Percentiles rank a stretch among this genome's conserved stretches.
phyloP scores from a whole-genome alignment of 2,329 filamentous ascomycete genomes.

The Ascochyta viciae-villosae region DNA sequence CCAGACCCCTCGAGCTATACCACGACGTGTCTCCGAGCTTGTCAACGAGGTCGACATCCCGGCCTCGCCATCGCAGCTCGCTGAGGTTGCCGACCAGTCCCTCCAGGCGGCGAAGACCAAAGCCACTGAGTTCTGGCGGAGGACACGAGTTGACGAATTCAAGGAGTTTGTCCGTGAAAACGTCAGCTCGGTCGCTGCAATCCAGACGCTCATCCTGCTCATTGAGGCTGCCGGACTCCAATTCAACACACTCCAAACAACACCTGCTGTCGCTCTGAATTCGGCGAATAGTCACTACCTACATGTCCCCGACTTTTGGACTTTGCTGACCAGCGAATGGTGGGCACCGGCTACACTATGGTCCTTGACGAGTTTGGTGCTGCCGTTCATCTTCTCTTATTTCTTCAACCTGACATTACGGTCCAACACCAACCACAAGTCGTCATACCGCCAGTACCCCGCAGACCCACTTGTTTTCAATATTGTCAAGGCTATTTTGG shows the following conservation, averaged over 20 bases:
- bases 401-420: slow-evolving; percentile 85
- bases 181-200: slow-evolving; percentile 70
- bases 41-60: slow-evolving; percentile 66
- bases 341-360: slow-evolving; percentile 84
- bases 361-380: slow-evolving; percentile 72
- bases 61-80: slow-evolving; percentile 70
- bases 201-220: slow-evolving; percentile 53
- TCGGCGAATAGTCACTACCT: slow-evolving; percentile 67
- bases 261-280: slow-evolving; percentile 69
- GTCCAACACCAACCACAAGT: slow-evolving; percentile 56
- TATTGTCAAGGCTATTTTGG: slow-evolving; percentile 81
- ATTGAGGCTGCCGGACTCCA: slow-evolving; percentile 75
- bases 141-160: slow-evolving; percentile 70
- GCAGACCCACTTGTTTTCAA: slow-evolving; percentile 92
- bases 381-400: slow-evolving; percentile 78
- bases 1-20: slow-evolving; percentile 44
- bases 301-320: slow-evolving; percentile 80
- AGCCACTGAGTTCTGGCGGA: slow-evolving; percentile 68
- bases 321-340: slow-evolving; percentile 77
- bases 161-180: slow-evolving; percentile 71
- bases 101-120: slow-evolving; percentile 74
- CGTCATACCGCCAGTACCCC: slow-evolving; percentile 59
- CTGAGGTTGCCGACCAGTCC: slow-evolving; percentile 69
- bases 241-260: slow-evolving; percentile 72
- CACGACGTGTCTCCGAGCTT: slow-evolving; percentile 62